Evolutionary conservation across 2,329 filamentous ascomycete genomes (phyloP).

Genomic region (Fusarium sp.): DNA sequence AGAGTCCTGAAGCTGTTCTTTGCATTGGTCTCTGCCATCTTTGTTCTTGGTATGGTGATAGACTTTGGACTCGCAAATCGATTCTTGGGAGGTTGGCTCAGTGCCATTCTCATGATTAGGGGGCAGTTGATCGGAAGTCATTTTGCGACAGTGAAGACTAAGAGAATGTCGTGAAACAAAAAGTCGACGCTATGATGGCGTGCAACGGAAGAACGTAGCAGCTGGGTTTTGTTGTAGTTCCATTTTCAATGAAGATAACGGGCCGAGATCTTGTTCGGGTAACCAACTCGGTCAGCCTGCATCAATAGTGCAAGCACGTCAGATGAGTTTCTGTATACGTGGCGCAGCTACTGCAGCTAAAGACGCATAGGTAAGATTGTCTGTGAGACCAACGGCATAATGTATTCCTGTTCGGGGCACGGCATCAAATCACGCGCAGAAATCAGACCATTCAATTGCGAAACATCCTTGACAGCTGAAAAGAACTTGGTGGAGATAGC

Average conservation of each 20-base stretch:
- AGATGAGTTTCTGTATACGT: neutral
- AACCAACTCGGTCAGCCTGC: neutral
- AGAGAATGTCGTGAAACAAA: too few species aligned
- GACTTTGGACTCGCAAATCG: neutral
- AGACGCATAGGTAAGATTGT: neutral
- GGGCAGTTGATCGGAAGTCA: neutral
- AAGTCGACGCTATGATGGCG: neutral
- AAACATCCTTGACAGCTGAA: neutral
- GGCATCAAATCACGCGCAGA: neutral
- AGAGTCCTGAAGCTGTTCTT: neutral
- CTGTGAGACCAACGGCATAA: neutral
- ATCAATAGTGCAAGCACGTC: neutral
- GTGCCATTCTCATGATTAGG: neutral
- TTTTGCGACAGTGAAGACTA: fast-evolving
- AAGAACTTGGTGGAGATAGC: too few species aligned
- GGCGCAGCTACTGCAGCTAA: neutral
- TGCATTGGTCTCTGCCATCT: neutral
- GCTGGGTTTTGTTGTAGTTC: neutral
- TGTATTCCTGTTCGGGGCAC: neutral
- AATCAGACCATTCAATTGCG: neutral
- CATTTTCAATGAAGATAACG: neutral
- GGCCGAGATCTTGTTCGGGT: neutral
- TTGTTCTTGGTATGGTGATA: neutral
- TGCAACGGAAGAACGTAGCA: neutral
- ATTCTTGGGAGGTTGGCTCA: neutral